A percentile compares a stretch with the other conserved stretches of the same genome.
Evolutionary conservation across 805 yeast species (phyloP).

Genomic region (Alloascoidea africana): DNA sequence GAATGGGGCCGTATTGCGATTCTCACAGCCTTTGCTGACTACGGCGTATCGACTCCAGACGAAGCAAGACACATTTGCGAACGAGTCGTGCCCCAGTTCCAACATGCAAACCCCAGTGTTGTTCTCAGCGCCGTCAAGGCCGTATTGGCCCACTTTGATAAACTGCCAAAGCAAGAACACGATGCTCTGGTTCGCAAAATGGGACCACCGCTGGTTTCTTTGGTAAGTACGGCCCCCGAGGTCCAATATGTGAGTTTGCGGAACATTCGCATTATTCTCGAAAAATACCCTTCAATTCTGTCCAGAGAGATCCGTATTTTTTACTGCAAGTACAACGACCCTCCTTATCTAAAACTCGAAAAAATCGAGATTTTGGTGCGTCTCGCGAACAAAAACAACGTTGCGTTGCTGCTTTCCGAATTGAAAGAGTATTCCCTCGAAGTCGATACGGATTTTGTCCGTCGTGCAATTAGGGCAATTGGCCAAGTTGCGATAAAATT

Average conservation of each 20-base stretch:
- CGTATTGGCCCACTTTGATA: slow-evolving; percentile 50
- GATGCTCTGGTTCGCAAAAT: slow-evolving; percentile 46
- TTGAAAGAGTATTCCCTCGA: slow-evolving; percentile 81
- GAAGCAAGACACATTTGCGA: slow-evolving; percentile 83
- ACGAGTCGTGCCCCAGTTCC: slow-evolving; percentile 85
- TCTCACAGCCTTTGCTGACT: slow-evolving; percentile 66
- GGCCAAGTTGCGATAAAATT: slow-evolving; percentile 82
- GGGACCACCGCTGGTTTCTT: slow-evolving; percentile 74
- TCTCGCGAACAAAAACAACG: slow-evolving; percentile 51
- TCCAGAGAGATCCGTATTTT: slow-evolving; percentile 76
- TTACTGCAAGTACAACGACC: slow-evolving; percentile 81
- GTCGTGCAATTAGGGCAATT: slow-evolving; percentile 78
- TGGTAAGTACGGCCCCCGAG: slow-evolving; percentile 82
- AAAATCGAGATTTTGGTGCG: slow-evolving; percentile 77
- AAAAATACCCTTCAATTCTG: slow-evolving; percentile 71
- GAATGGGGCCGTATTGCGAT: slow-evolving; percentile 98
- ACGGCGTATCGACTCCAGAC: slow-evolving; percentile 27
- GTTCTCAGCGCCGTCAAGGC: slow-evolving; percentile 78
- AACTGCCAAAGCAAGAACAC: slow-evolving; percentile 26
- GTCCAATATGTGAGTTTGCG: slow-evolving; percentile 88
- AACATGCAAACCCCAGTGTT: slow-evolving; percentile 93
- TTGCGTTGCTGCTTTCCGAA: slow-evolving; percentile 53
- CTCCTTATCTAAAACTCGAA: slow-evolving; percentile 89
- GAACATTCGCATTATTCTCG: slow-evolving; percentile 79
- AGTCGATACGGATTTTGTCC: slow-evolving; percentile 77